Evolutionary conservation across 1,139 yeast species (phyloP), one percentile per base, ranked within the genome.

Genomic region (Komagataea norvegica): DNA sequence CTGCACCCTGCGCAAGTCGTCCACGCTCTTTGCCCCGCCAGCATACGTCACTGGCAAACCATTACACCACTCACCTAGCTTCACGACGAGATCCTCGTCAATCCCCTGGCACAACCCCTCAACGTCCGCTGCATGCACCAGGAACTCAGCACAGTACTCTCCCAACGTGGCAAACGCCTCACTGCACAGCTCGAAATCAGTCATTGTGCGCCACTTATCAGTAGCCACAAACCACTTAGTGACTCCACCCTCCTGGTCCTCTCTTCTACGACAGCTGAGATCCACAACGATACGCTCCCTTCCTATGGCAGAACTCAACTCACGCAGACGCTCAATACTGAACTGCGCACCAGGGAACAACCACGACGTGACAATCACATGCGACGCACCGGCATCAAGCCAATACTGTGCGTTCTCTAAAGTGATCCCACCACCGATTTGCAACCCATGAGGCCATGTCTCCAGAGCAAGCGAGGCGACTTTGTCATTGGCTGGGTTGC

Each of bases 101-200:
- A 91, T 85, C 1, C 99, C 99, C 30, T 77, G 73, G 58, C 98
- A 91, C 19, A 91, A 68, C 0, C 99, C 99, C 61, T 91, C 99
- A 3, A 91, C 97, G 59, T 91, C 98, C 0, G 98, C 99, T 4
- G 98, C 98, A 62, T 91, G 99, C 19, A 91, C 80, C 42, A 91
- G 65, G 54, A 89, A 85, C 61, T 91, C 98, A 46, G 77, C 74
- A 54, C 97, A 86, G 59, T 81, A 85, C 35, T 67, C 41, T 11
- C 82, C 64, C 25, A 91, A 70, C 38, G 60, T 46, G 5, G 51
- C 57, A 40, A 91, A 70, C 22, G 85, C 73, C 22, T 72, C 73
- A 29, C 59, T 57, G 36, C 68, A 67, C 38, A 91, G 66, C 38
- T 64, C 72, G 34, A 79, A 72, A 33, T 68, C 70, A 0, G 98